Conservation (phyloP, 164 flowering plant genomes). For the Stephania japonica region DNA sequence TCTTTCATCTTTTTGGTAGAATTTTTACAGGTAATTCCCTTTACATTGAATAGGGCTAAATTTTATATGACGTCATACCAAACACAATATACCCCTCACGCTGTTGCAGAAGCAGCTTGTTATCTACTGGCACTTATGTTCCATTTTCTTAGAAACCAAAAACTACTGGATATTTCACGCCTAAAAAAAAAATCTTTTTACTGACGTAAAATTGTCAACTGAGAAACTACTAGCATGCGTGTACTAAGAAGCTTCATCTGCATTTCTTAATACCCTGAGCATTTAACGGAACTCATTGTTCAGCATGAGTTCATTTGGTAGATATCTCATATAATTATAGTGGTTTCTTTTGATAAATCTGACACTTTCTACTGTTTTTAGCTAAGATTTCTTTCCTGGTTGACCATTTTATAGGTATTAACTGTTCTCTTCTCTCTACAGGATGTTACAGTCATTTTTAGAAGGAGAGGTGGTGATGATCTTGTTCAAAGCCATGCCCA, state of each 20-base stretch:
- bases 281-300: neutral
- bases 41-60: too few species aligned
- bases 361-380: neutral
- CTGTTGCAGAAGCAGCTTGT: neutral
- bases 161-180: neutral
- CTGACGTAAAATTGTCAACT: neutral
- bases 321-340: neutral
- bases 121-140: neutral
- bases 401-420: constrained; percentile 1
- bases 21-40: too few species aligned
- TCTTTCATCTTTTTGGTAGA: too few species aligned
- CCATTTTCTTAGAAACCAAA: neutral
- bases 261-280: neutral
- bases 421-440: constrained; percentile 30
- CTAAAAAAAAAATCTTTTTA: neutral
- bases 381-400: neutral
- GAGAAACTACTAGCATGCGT: too few species aligned
- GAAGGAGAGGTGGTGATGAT: constrained; percentile 99
- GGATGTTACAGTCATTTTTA: constrained; percentile 97
- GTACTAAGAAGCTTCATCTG: neutral
- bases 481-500: constrained; percentile 79
- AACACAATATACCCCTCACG: neutral
- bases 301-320: neutral
- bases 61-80: neutral
- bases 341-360: neutral